Conservation (phyloP, 768 basidiomycete genomes). For the Vararia minispora region DNA sequence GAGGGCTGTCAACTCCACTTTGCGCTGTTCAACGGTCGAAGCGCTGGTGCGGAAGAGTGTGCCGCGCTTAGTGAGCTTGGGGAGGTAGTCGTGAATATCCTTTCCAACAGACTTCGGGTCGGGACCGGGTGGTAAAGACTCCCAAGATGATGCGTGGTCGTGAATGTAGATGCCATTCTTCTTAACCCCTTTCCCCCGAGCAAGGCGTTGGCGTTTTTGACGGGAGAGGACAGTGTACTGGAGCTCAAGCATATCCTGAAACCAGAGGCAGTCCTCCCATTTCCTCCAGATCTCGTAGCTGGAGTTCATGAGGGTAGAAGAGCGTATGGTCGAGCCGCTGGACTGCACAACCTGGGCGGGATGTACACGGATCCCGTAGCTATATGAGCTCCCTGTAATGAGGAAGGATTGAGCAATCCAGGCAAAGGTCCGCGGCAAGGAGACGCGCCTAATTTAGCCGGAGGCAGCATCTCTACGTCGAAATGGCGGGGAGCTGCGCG, state of each 20-base stretch:
- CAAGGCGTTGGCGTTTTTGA: slow-evolving; percentile 55
- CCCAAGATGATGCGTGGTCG: slow-evolving; percentile 73
- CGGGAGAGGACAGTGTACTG: slow-evolving; percentile 55
- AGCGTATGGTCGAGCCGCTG: slow-evolving; percentile 10
- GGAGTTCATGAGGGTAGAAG: slow-evolving; percentile 19
- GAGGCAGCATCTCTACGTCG: slow-evolving; percentile 4
- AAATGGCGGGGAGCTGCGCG: slow-evolving; percentile 6
- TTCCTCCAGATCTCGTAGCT: slow-evolving; percentile 69
- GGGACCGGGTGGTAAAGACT: slow-evolving; percentile 78
- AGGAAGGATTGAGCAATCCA: not conserved
- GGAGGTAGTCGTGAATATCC: slow-evolving; percentile 56
- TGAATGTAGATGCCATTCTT: slow-evolving; percentile 58
- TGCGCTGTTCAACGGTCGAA: slow-evolving; percentile 52
- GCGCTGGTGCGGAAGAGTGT: slow-evolving; percentile 64
- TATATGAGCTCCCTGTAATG: slow-evolving; percentile 10
- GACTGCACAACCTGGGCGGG: slow-evolving; percentile 13
- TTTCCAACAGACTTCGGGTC: slow-evolving; percentile 62
- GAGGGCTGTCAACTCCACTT: slow-evolving; percentile 46
- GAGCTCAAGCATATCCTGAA: slow-evolving; percentile 58
- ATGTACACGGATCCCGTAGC: slow-evolving; percentile 18
- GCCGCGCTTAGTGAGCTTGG: slow-evolving; percentile 58
- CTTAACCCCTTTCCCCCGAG: slow-evolving; percentile 67
- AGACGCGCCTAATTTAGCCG: slow-evolving; percentile 15
- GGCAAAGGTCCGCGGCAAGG: too few species aligned
- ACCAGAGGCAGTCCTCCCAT: slow-evolving; percentile 77